Conservation (phyloP, 129 eudicot genomes). For the Smallanthus sonchifolius region DNA sequence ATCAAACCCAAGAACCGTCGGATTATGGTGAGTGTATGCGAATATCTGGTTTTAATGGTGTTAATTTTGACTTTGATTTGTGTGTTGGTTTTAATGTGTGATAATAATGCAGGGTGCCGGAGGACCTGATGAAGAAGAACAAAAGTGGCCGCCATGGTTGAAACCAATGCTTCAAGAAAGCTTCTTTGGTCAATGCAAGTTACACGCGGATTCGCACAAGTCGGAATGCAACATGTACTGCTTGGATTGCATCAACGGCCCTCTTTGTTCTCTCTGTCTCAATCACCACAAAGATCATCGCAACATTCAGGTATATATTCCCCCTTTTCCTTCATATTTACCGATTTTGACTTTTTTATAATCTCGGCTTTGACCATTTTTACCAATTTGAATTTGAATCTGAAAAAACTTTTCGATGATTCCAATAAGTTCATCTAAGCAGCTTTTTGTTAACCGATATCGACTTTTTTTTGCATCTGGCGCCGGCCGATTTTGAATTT, state of each 20-base stretch:
- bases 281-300: conserved; percentile 74
- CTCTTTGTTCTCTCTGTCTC: conserved; percentile 84
- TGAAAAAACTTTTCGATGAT: no score
- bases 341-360: neutral
- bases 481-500: no score
- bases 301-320: conserved; percentile 71
- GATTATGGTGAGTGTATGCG: conserved; percentile 44
- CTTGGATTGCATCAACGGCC: conserved; percentile 71
- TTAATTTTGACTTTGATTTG: neutral
- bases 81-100: neutral
- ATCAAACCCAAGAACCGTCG: conserved; percentile 76
- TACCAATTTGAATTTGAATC: no score
- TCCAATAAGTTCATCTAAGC: neutral
- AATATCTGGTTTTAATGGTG: no score
- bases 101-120: conserved; percentile 51
- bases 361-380: neutral
- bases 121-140: conserved; percentile 82
- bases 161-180: conserved; percentile 64
- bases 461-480: neutral
- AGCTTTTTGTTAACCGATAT: neutral
- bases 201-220: conserved; percentile 81
- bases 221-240: conserved; percentile 96
- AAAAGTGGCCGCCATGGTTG: conserved; percentile 91
- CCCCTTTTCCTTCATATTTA: neutral
- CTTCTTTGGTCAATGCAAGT: conserved; percentile 78